Conservation (phyloP, 2,329 filamentous ascomycete species). For the Stylonectria norvegica region DNA sequence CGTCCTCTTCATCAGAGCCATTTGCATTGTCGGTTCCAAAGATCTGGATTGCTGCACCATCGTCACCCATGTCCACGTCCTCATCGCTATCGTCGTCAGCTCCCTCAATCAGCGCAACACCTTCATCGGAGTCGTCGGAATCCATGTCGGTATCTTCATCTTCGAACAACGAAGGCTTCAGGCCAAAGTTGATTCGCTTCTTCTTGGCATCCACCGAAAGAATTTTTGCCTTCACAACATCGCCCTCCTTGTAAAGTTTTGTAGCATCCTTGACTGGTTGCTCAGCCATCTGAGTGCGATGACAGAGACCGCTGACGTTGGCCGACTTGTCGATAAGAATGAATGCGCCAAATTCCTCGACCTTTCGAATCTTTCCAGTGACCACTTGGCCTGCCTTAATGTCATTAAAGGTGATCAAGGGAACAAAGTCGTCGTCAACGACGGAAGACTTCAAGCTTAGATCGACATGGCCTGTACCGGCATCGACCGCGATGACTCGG, state of each 20-base stretch:
- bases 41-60: slow-evolving; percentile 43
- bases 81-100: slow-evolving; percentile 47
- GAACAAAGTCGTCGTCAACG: slow-evolving; percentile 73
- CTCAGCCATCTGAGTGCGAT: slow-evolving; percentile 88
- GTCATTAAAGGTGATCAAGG: slow-evolving; percentile 71
- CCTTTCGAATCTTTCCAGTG: slow-evolving; percentile 87
- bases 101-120: slow-evolving; percentile 44
- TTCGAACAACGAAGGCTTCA: slow-evolving; percentile 90
- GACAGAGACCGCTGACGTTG: slow-evolving; percentile 90
- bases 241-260: slow-evolving; percentile 85
- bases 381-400: slow-evolving; percentile 76
- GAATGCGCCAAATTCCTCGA: slow-evolving; percentile 93
- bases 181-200: slow-evolving; percentile 78
- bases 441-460: slow-evolving; percentile 84
- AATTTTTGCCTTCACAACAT: slow-evolving; percentile 88
- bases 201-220: slow-evolving; percentile 72
- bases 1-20: slow-evolving; percentile 38
- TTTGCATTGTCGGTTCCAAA: slow-evolving; percentile 45
- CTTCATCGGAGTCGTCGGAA: slow-evolving; percentile 45
- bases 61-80: slow-evolving; percentile 50
- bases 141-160: slow-evolving; percentile 55
- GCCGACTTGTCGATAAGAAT: slow-evolving; percentile 82
- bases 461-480: slow-evolving; percentile 67
- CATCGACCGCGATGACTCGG: slow-evolving; percentile 71
- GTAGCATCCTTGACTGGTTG: slow-evolving; percentile 77